Percentiles rank a stretch among this genome's conserved stretches.
These are phyloP conservation scores for Blattamonas nauphoetae DNA, from an alignment of 78 protist genomes.

Conservation along the genomic window DNA sequence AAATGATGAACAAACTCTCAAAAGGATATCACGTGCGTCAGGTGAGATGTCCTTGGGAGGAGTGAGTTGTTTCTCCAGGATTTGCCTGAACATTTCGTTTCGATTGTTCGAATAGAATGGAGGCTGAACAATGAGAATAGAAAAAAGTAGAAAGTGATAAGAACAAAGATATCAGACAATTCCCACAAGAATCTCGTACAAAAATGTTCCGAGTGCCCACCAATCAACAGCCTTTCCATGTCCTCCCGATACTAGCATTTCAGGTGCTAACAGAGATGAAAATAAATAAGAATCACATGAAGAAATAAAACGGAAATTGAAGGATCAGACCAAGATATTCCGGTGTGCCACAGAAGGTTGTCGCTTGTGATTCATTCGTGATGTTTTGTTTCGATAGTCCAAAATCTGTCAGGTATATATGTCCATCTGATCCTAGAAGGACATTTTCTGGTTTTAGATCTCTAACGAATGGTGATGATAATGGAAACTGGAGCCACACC, in stretches of 20 bases:
- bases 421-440: slow-evolving; percentile 71
- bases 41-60: neutral
- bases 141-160: neutral
- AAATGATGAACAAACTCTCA: neutral
- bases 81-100: neutral
- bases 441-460: slow-evolving; percentile 94
- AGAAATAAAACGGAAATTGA: neutral
- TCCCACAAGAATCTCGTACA: slow-evolving; percentile 29
- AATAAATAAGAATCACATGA: neutral
- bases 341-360: slow-evolving; percentile 95
- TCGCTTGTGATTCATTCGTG: slow-evolving; percentile 33
- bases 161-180: neutral
- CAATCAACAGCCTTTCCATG: slow-evolving; percentile 66
- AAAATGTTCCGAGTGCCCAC: slow-evolving; percentile 50
- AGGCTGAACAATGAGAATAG: neutral
- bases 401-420: slow-evolving; percentile 84
- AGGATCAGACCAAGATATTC: slow-evolving; percentile 75
- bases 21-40: neutral
- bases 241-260: slow-evolving; percentile 56
- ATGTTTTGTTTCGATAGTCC: slow-evolving; percentile 77
- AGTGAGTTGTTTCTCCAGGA: neutral
- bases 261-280: slow-evolving; percentile 60
- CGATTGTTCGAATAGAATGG: neutral
- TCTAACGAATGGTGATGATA: neutral
- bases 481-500: neutral